Evolutionary conservation across 2,329 filamentous ascomycete genomes (phyloP), one percentile per base, ranked within the genome.

Genomic region (Venturia aucupariae): DNA sequence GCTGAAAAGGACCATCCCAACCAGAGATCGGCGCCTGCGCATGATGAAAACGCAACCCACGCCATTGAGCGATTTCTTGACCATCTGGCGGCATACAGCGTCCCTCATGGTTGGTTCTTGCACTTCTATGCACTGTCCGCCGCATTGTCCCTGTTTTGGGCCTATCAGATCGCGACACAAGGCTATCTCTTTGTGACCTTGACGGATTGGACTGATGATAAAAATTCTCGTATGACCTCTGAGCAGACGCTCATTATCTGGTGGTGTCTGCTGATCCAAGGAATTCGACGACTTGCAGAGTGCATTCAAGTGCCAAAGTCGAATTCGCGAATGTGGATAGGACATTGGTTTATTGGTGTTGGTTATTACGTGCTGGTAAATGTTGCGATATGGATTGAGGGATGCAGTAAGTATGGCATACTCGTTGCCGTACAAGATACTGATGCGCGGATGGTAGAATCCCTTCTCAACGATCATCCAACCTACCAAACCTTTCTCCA

Each of bases 101-200:
- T 97, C 42, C 92, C 93, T 27, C 94, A 97, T 76, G 83, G 83
- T 67, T 97, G 90, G 86, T 97, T 97, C 75, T 83, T 82, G 54
- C 89, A 94, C 70, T 97, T 96, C 77, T 97, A 99, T 74, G 72
- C 89, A 63, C 74, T 86, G 42, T 93, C 90, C 3, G 77, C 92
- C 4, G 72, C 78, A 1, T 86, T 84, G 66, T 92, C 90, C 0
- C 70, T 85, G 4, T 89, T 92, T 73, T 97, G 92, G 91, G 83
- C 81, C 0, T 75, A 76, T 68, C 87, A 92, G 74, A 82, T 89
- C 41, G 22, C 35, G 22, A 39, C 55, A 38, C 24, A 57, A 13
- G 51, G 51, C 27, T 57, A 35, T 35, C 19, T 57, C 19, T 35
- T 57, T 35, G 51, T 19, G 51, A 60, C 46, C 30, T n/a, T 64